Evolutionary conservation across 345 rosid genomes (phyloP).

Genomic region (Mangifera indica): DNA sequence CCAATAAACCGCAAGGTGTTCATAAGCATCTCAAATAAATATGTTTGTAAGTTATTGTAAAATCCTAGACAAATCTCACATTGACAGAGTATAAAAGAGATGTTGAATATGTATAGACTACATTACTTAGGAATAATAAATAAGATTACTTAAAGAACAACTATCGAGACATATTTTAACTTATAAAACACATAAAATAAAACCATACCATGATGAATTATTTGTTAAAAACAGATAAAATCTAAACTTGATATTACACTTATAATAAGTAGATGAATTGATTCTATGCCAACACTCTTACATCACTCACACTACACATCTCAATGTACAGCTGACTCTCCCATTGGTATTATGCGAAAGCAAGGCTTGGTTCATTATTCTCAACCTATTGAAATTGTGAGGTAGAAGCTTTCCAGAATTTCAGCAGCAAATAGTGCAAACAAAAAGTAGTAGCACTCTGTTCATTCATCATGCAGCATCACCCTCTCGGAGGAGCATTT

Average conservation of each 20-base stretch:
- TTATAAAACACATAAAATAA: too few relatives aligned
- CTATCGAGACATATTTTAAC: too few relatives aligned
- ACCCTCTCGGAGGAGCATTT: constrained; percentile 46
- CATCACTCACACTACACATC: background rate
- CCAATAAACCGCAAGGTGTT: background rate
- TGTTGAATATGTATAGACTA: too few relatives aligned
- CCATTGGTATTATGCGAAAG: background rate
- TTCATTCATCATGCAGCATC: constrained; percentile 29
- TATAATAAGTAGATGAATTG: constrained; percentile 4
- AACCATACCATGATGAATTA: too few relatives aligned
- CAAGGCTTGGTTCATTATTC: constrained; percentile 8
- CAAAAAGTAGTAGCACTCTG: background rate
- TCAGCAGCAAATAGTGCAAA: background rate
- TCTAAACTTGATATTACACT: too few relatives aligned
- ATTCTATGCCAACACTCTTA: background rate
- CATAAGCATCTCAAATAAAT: background rate
- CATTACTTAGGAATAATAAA: too few relatives aligned
- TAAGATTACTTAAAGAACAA: too few relatives aligned
- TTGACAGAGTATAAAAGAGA: too few relatives aligned
- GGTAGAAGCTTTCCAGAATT: background rate
- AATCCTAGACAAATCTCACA: too few relatives aligned
- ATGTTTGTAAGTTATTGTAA: background rate
- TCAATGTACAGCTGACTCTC: background rate
- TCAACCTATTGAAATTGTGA: background rate
- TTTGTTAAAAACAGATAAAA: too few relatives aligned